Conservation (phyloP, 2,329 filamentous ascomycete species). For the Fonsecaea pugnacius region DNA sequence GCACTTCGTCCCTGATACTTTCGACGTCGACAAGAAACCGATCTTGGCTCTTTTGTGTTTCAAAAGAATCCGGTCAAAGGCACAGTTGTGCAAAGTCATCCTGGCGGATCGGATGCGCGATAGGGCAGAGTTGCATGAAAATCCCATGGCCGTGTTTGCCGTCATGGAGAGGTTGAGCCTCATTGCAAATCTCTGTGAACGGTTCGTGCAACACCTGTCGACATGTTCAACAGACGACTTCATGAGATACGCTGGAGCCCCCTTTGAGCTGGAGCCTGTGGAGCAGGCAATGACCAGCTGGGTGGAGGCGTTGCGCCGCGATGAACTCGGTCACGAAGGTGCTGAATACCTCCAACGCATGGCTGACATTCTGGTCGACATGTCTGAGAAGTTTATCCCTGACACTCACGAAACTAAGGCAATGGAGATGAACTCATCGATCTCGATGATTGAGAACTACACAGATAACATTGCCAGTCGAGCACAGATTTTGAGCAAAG, state of each 20-base stretch:
- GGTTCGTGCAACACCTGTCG: constrained; percentile 63
- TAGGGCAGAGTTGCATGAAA: constrained; percentile 71
- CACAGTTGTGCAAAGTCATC: constrained; percentile 74
- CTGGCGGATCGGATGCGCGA: constrained; percentile 77
- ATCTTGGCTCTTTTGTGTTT: constrained; percentile 87
- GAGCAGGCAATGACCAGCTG: constrained; percentile 86
- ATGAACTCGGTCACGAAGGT: constrained; percentile 83
- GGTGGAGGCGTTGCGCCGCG: constrained; percentile 80
- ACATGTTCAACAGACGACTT: constrained; percentile 80
- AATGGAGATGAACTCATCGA: constrained; percentile 77
- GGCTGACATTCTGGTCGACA: constrained; percentile 83
- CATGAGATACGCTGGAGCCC: constrained; percentile 73
- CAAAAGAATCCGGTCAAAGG: constrained; percentile 86
- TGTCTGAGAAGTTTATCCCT: constrained; percentile 79
- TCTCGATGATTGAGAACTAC: constrained; percentile 75
- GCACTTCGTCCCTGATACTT: constrained; percentile 84
- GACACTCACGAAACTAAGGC: constrained; percentile 71
- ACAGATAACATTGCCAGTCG: constrained; percentile 75
- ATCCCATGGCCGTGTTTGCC: constrained; percentile 78
- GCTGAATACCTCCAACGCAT: constrained; percentile 80
- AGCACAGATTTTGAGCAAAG: constrained; percentile 67
- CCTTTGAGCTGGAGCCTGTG: constrained; percentile 88
- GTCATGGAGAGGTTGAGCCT: constrained; percentile 83
- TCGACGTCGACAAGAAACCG: constrained; percentile 78
- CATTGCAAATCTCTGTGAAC: constrained; percentile 78